Evolutionary conservation across 2,329 filamentous ascomycete species (phyloP), one percentile per base, ranked within the genome.

Genomic region (Pyrenophora graminea): DNA sequence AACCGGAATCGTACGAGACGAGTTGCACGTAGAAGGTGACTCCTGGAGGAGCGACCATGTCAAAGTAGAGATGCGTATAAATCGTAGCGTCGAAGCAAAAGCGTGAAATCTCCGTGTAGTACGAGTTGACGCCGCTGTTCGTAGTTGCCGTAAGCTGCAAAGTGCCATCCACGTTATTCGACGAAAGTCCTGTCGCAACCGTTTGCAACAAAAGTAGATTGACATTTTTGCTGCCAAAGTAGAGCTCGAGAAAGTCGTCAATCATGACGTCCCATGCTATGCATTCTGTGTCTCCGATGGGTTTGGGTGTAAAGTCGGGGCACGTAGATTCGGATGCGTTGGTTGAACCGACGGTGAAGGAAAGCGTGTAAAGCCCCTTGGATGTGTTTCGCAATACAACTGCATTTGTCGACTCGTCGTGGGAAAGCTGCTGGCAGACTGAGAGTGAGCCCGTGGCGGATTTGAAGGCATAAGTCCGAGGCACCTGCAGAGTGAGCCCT

Each of bases 141-240:
- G 44, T 48, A 19, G 45, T 52, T 13, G 49, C 49, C 3, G 49
- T 52, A 8, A 52, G 49, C 17, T 52, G 49, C 27, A 52, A 25
- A 13, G 49, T 52, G 15, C 49, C 49, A 18, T 48, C 45, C 3
- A 52, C 21, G 17, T 52, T 52, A 6, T 48, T 52, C 3, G 49
- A 48, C 34, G 49, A 43, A 30, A 52, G 49, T 2, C 49, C 49
- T n/a, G 34, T 52, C 8, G 49, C 49, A 18, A 32, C 4, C 1
- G 49, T 52, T 18, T 52, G 44, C 39, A 52, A 36, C 17, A 52
- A 19, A 12, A 52, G 49, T 10, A 52, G 4, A 27, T 52, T 52
- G 34, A 52, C 45, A 15, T 48, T 48, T n/a, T 52, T 52, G 49
- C 39, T 52, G 34, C 49, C 49, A 32, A 52, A 52, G 45, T 52